Evolutionary conservation across 208 protist species (phyloP).

Genomic region (Leptomonas pyrrhocoris): DNA sequence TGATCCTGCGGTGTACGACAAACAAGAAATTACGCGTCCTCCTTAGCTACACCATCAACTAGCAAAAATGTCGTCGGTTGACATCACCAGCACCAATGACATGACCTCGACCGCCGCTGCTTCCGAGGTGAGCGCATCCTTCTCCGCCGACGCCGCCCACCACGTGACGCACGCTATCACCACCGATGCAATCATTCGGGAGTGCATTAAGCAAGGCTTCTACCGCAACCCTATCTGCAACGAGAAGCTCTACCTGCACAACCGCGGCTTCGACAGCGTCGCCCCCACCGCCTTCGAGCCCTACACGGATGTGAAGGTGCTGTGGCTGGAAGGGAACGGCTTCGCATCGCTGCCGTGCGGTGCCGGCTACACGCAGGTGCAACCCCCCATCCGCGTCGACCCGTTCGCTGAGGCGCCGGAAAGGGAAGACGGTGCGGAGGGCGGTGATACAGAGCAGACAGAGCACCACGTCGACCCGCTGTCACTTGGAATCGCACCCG

Average conservation of each 20-base stretch:
- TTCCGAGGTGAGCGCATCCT: slow-evolving; percentile 29
- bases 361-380: slow-evolving; percentile 41
- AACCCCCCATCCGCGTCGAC: slow-evolving; percentile 38
- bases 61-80: slow-evolving; percentile 35
- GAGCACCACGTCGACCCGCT: slow-evolving; percentile 28
- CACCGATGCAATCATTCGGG: slow-evolving; percentile 79
- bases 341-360: slow-evolving; percentile 70
- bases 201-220: slow-evolving; percentile 85
- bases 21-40: too few species aligned
- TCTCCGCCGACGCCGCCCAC: slow-evolving; percentile 13
- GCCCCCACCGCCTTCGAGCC: slow-evolving; percentile 77
- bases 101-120: slow-evolving; percentile 39
- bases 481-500: neutral
- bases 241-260: slow-evolving; percentile 94
- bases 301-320: slow-evolving; percentile 89
- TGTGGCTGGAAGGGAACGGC: slow-evolving; percentile 95
- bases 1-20: too few species aligned
- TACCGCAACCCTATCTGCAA: slow-evolving; percentile 94
- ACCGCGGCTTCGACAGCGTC: slow-evolving; percentile 88
- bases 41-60: too few species aligned
- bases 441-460: neutral
- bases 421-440: slow-evolving; percentile 10
- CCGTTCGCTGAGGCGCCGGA: slow-evolving; percentile 28
- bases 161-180: slow-evolving; percentile 49
- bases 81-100: slow-evolving; percentile 60